Base-by-base conservation (phyloP, 495 filamentous ascomycete genomes). In the Ramalina peruviana region DNA sequence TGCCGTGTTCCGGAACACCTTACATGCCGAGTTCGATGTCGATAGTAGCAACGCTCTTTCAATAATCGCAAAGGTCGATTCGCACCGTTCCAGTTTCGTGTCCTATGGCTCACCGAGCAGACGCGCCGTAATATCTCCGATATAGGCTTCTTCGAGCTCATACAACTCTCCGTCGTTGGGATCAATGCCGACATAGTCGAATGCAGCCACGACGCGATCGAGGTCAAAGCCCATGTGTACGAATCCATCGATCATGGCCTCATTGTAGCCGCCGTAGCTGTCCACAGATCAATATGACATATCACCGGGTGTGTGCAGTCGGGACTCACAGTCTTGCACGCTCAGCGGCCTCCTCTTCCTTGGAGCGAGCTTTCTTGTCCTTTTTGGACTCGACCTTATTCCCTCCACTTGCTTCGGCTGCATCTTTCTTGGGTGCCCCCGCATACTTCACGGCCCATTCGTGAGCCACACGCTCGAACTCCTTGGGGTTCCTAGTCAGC, bases 151-250 rank as follows among this genome's bases (percentile, higher is more conserved):
- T 56, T 88, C 85, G 38, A 93, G 69, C 58, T 85, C 81, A 63
- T 90, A 88, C 60, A 89, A 83, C 55, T 85, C 74, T 0, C 85
- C 85, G 23, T 74, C 78, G 49, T 79, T 83, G 20, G 74, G 75
- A 52, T 89, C 83, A 52, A 94, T 88, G 2, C 87, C 85, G 15
- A 89, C 83, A 48, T 71, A 84, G 51, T 80, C 75, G 56, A 98
- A 90, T 4, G 88, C 86, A 19, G 79, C 75, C 6, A 97, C 92
- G 2, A 98, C 88, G 30, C 75, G 72, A 44, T 85, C 82, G n/a
- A 94, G 76, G 52, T 89, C 83, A 55, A 98, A 98, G 37, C 92
- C 92, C 92, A 98, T 97, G 56, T 72, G 75, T 16, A 83, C 78
- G 59, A 97, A 97, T n/a, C 82, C 77, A 57, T 94, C 84, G 54